Conservation (phyloP, 2,329 filamentous ascomycete genomes). For the Hypoxylon sp. region DNA sequence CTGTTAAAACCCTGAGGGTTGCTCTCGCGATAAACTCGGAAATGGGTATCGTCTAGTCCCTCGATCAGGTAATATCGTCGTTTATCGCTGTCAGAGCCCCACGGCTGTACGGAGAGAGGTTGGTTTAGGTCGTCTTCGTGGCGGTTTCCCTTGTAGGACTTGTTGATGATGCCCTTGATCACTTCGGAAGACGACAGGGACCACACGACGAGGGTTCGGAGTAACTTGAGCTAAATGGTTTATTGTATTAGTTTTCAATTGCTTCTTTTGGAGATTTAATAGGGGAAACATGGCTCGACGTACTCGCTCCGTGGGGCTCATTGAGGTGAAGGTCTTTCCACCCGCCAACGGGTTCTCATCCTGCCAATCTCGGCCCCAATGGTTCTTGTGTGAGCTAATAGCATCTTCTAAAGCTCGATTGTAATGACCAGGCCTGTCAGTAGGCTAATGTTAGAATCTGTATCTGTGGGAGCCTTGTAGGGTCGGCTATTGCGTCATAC, state of each 20-base stretch:
- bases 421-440: slow-evolving; percentile 85
- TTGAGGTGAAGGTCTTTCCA: slow-evolving; percentile 82
- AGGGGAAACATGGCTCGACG: slow-evolving; percentile 44
- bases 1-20: slow-evolving; percentile 81
- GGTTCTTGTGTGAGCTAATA: slow-evolving; percentile 82
- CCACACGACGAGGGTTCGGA: slow-evolving; percentile 89
- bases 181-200: slow-evolving; percentile 88
- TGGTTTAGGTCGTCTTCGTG: slow-evolving; percentile 86
- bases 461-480: slow-evolving; percentile 10
- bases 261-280: neutral
- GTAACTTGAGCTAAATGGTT: slow-evolving; percentile 76
- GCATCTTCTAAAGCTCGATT: slow-evolving; percentile 94
- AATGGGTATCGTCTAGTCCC: slow-evolving; percentile 92
- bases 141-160: slow-evolving; percentile 88
- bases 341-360: slow-evolving; percentile 86
- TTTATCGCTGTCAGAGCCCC: slow-evolving; percentile 91
- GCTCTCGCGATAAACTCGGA: slow-evolving; percentile 93
- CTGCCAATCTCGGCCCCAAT: slow-evolving; percentile 91
- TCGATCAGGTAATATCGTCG: slow-evolving; percentile 94
- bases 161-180: slow-evolving; percentile 83
- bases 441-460: slow-evolving; percentile 41
- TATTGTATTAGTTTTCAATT: slow-evolving; percentile 36
- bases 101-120: slow-evolving; percentile 88
- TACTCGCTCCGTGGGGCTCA: slow-evolving; percentile 87
- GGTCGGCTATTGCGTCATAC: slow-evolving; percentile 67